Evolutionary conservation across 78 protist genomes (phyloP).

Genomic region (Pigoraptor vietnamica): DNA sequence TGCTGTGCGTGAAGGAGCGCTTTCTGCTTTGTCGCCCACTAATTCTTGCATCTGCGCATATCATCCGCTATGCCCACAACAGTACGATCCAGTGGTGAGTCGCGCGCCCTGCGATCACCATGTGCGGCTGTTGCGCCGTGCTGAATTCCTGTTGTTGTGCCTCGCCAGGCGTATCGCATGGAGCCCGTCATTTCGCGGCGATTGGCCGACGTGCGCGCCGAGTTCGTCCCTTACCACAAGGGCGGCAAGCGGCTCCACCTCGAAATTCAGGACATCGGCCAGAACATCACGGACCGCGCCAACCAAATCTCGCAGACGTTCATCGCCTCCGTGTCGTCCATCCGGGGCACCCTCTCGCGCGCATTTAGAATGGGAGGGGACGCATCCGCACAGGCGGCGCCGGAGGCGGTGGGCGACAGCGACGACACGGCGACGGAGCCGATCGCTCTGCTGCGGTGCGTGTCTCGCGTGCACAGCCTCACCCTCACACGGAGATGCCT

Average conservation of each 20-base stretch:
- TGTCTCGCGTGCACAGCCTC: background rate
- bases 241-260: conserved; percentile 18
- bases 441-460: background rate
- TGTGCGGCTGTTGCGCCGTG: background rate
- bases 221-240: background rate
- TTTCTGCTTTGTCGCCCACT: background rate
- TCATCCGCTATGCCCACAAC: background rate
- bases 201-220: background rate
- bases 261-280: background rate
- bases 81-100: background rate
- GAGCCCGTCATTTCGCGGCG: conserved; percentile 26
- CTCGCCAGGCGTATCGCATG: conserved; percentile 20
- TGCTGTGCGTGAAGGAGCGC: background rate
- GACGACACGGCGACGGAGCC: background rate
- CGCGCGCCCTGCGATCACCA: too few species aligned
- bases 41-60: background rate
- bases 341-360: background rate
- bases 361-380: background rate
- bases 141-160: background rate
- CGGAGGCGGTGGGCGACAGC: background rate
- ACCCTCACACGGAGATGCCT: background rate
- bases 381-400: background rate
- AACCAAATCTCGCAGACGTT: background rate
- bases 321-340: background rate
- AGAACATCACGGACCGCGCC: background rate